Evolutionary conservation across 768 basidiomycete genomes (phyloP).

Genomic region (Mycena albidolilacea): DNA sequence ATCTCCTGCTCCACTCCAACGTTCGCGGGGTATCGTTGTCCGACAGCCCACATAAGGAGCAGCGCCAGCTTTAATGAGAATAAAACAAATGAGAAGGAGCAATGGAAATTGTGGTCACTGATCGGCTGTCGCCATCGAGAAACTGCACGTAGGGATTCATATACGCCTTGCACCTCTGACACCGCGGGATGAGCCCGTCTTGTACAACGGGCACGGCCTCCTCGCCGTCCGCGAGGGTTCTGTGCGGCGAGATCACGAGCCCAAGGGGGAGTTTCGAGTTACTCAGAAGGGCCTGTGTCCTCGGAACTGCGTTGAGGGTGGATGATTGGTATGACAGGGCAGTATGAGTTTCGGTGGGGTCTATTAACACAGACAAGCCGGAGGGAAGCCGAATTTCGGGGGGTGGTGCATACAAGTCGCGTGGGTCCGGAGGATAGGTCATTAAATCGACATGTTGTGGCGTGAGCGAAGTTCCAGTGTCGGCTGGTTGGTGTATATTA

Average conservation of each 20-base stretch:
- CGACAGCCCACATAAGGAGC: constrained; percentile 71
- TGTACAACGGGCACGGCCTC: constrained; percentile 64
- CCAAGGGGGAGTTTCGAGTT: constrained; percentile 73
- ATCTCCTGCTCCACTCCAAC: constrained; percentile 75
- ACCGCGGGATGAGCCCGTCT: constrained; percentile 73
- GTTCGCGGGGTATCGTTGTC: constrained; percentile 74
- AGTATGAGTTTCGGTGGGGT: background rate
- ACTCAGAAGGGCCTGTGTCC: constrained; percentile 65
- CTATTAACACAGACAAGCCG: constrained; percentile 46
- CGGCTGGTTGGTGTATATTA: constrained; percentile 36
- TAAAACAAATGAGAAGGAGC: background rate
- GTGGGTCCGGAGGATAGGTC: constrained; percentile 70
- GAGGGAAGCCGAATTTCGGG: constrained; percentile 70
- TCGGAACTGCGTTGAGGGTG: constrained; percentile 72
- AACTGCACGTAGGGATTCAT: constrained; percentile 79
- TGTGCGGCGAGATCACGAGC: constrained; percentile 70
- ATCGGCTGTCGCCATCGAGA: constrained; percentile 75
- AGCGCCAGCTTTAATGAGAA: constrained; percentile 65
- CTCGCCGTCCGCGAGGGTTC: constrained; percentile 64
- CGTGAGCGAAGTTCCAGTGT: constrained; percentile 55
- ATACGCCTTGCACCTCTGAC: constrained; percentile 71
- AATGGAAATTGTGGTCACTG: constrained; percentile 32
- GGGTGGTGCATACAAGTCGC: constrained; percentile 64
- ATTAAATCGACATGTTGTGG: constrained; percentile 71
- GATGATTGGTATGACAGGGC: constrained; percentile 70